phyloP scores from a whole-genome alignment of 2,329 filamentous ascomycete genomes.

The Clarireedia homoeocarpa region DNA sequence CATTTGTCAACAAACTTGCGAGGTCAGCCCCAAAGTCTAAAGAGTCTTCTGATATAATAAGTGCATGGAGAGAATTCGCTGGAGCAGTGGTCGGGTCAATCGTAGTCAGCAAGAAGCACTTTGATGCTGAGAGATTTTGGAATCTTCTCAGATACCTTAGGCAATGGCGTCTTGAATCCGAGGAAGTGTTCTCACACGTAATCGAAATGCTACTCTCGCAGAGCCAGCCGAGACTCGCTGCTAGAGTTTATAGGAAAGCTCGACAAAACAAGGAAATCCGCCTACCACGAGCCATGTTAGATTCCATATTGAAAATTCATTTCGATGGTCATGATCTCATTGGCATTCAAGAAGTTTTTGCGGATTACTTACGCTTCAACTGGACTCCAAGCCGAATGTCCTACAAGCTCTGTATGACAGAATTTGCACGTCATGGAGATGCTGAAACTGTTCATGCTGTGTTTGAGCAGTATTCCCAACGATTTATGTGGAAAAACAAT shows the following conservation, averaged over 20 bases:
- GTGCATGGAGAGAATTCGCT: constrained; percentile 12
- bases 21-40: neutral
- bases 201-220: constrained; percentile 16
- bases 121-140: constrained; percentile 12
- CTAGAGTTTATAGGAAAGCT: constrained; percentile 20
- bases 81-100: constrained; percentile 13
- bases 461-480: constrained; percentile 33
- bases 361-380: constrained; percentile 30
- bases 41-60: neutral
- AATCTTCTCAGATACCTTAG: constrained; percentile 17
- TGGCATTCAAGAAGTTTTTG: constrained; percentile 32
- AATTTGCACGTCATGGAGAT: constrained; percentile 40
- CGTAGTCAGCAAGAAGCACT: constrained; percentile 13
- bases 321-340: constrained; percentile 26
- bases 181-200: constrained; percentile 15
- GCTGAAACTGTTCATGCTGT: constrained; percentile 35
- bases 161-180: constrained; percentile 15
- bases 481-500: constrained; percentile 9
- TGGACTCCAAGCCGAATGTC: constrained; percentile 22
- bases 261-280: constrained; percentile 10
- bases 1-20: constrained; percentile 8
- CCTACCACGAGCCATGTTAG: constrained; percentile 20
- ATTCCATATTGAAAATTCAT: constrained; percentile 27
- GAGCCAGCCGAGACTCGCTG: constrained; percentile 15
- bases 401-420: constrained; percentile 30